Conservation (phyloP, 306 rosid genomes). For the Glycyrrhiza uralensis region DNA sequence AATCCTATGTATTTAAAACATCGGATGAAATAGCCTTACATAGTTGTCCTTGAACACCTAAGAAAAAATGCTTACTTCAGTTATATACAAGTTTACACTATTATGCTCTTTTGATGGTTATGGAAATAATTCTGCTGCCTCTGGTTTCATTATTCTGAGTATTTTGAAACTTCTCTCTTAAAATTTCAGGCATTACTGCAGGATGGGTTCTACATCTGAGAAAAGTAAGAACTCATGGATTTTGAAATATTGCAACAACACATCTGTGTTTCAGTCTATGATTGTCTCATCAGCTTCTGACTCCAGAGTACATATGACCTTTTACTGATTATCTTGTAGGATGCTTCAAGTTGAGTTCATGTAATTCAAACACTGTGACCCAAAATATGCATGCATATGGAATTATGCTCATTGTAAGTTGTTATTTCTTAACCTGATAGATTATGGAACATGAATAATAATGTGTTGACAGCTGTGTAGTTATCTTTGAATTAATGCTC, state of each 20-base stretch:
- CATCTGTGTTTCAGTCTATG: background rate
- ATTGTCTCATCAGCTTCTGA: background rate
- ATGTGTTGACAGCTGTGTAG: too few species aligned
- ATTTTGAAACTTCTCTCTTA: slow-evolving; percentile 9
- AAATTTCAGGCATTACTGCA: slow-evolving; percentile 81
- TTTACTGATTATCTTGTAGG: slow-evolving; percentile 42
- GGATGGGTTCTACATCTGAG: slow-evolving; percentile 84
- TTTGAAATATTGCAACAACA: background rate
- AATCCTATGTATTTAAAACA: background rate
- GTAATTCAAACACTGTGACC: slow-evolving; percentile 51
- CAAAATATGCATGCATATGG: slow-evolving; percentile 69
- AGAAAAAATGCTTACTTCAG: background rate
- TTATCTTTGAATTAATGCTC: too few species aligned
- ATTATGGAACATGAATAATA: background rate
- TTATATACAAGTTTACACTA: background rate
- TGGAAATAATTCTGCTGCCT: background rate
- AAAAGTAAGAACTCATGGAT: slow-evolving; percentile 50
- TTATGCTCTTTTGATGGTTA: background rate
- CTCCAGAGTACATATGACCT: slow-evolving; percentile 6
- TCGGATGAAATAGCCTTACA: background rate
- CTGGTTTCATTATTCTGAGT: slow-evolving; percentile 16
- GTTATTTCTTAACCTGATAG: background rate
- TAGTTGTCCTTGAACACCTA: background rate
- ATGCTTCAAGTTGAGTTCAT: slow-evolving; percentile 68
- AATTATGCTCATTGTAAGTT: slow-evolving; percentile 70